Evolutionary conservation across 2,329 filamentous ascomycete genomes (phyloP), one percentile per base, ranked within the genome.

Genomic region (Pseudomassariella vexata): DNA sequence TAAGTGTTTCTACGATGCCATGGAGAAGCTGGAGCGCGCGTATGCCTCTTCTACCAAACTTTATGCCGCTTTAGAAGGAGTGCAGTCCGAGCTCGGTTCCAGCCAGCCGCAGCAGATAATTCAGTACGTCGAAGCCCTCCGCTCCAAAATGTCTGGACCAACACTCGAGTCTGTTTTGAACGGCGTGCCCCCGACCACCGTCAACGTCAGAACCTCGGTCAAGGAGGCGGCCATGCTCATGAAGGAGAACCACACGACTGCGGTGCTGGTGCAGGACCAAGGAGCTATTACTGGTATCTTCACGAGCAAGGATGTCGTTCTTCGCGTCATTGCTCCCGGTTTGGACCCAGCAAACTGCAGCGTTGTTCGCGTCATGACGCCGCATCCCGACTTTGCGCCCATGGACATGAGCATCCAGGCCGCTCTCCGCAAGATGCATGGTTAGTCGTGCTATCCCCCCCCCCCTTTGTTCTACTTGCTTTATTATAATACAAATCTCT

Each of bases 351-450:
- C 79, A 38, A 96, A 83, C 52, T 98, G 92, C 73, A 96, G 90
- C 57, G 92, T 98, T 40, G 90, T 98, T 44, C 82, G 92, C 49
- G 92, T 98, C 46, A 98, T 98, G 92, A 98, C 92, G 20, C 92
- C 92, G 44, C 92, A 98, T 57, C 92, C 92, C 6, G 92, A 98
- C 60, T 98, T 98, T 73, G 92, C 92, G 35, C 89, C 92, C 19
- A 86, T 94, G 67, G 90, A 96, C 60, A 96, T 98, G 92, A 96
- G 82, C 60, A 96, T 98, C 54, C 92, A 98, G 65, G 87, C 90
- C 47, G 92, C 92, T 51, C 77, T 98, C 34, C 82, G 92, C 50
- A 98, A 98, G 73, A 98, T 98, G 92, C 92, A 98, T 58, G 89
- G 87, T 92, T 65, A 63, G 84, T 65, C 33, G 19, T n/a, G n/a